Evolutionary conservation across 2,329 filamentous ascomycete genomes (phyloP).

Genomic region (Botrytis tulipae): DNA sequence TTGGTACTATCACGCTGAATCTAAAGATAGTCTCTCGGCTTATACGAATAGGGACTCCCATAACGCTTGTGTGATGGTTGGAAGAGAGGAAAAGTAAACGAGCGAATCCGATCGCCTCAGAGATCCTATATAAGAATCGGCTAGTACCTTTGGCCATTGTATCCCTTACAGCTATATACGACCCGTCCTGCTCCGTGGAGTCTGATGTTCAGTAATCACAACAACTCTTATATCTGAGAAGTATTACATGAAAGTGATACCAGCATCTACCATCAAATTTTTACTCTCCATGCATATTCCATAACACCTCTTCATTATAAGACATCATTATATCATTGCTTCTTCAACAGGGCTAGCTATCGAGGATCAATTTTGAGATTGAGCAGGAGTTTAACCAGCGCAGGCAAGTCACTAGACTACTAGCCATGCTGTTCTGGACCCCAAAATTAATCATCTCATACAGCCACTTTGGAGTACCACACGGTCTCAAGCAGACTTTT

Average conservation of each 20-base stretch:
- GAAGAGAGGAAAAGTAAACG: background rate
- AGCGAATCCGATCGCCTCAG: background rate
- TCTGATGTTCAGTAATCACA: background rate
- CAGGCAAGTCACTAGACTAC: background rate
- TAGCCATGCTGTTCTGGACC: background rate
- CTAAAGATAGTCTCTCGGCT: background rate
- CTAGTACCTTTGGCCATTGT: background rate
- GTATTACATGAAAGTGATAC: background rate
- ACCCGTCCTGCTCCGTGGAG: background rate
- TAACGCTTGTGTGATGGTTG: background rate
- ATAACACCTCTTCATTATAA: background rate
- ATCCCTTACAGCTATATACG: background rate
- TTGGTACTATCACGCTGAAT: background rate
- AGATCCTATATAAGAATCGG: background rate
- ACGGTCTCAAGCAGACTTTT: background rate
- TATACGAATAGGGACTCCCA: background rate
- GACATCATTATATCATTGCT: background rate
- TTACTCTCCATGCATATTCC: background rate
- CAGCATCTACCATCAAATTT: background rate
- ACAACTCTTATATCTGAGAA: background rate
- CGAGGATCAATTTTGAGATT: background rate
- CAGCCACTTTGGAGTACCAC: background rate
- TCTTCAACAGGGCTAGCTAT: background rate
- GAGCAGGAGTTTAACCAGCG: too few species aligned
- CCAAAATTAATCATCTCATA: background rate